A percentile compares a stretch with the other conserved stretches of the same genome.
Conservation (phyloP, 352 stramenopile species). For the Phytophthora meadii region DNA sequence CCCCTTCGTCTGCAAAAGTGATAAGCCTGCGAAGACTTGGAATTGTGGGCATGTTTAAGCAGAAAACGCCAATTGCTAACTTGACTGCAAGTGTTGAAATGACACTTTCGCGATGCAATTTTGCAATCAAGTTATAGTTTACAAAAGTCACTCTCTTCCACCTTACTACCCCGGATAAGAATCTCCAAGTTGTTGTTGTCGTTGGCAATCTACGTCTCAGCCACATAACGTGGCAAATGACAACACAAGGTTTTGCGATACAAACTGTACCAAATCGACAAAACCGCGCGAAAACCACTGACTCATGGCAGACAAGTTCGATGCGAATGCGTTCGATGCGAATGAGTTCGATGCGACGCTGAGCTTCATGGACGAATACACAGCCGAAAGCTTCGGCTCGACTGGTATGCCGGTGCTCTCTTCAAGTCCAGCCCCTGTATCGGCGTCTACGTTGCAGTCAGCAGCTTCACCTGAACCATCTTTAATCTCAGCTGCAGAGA, state of each 20-base stretch:
- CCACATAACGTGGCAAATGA: too few species aligned
- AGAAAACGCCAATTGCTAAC: not conserved
- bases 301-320: conserved; percentile 9
- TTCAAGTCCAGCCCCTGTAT: not conserved
- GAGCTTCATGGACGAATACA: conserved; percentile 10
- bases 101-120: not conserved
- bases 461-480: too few species aligned
- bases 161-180: conserved; percentile 18
- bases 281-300: not conserved
- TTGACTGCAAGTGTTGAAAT: conserved; percentile 20
- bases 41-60: conserved; percentile 2
- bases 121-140: too few species aligned
- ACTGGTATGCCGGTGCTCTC: not conserved
- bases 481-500: too few species aligned
- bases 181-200: not conserved
- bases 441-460: too few species aligned
- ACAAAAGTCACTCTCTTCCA: conserved; percentile 6
- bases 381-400: not conserved
- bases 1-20: conserved; percentile 9
- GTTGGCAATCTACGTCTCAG: too few species aligned
- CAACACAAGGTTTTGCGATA: not conserved
- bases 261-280: conserved; percentile 3
- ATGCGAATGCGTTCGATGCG: not conserved
- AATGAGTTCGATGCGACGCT: conserved; percentile 3
- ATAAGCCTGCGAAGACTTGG: conserved; percentile 16